Evolutionary conservation across 495 filamentous ascomycete genomes (phyloP).

Genomic region (Talaromyces stipitatus): DNA sequence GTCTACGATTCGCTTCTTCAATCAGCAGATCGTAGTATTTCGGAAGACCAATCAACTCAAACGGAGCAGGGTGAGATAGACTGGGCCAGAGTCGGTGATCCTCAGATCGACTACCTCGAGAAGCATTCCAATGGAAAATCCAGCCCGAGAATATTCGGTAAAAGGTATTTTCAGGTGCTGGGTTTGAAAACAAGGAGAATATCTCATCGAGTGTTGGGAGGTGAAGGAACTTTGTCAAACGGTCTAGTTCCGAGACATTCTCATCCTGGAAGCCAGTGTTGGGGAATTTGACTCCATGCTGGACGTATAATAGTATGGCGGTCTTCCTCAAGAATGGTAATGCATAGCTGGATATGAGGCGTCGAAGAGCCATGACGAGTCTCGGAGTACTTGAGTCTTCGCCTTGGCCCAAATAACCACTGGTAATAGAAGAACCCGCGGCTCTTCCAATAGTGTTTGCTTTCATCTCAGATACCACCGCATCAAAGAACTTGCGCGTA

Average conservation of each 20-base stretch:
- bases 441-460: slow-evolving; percentile 36
- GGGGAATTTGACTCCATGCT: slow-evolving; percentile 82
- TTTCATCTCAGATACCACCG: slow-evolving; percentile 34
- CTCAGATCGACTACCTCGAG: slow-evolving; percentile 33
- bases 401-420: slow-evolving; percentile 37
- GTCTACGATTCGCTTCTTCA: slow-evolving; percentile 77
- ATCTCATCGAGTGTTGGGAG: slow-evolving; percentile 77
- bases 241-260: slow-evolving; percentile 69
- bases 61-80: slow-evolving; percentile 80
- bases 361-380: slow-evolving; percentile 38
- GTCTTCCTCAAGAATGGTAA: slow-evolving; percentile 85
- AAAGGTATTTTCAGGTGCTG: slow-evolving; percentile 26
- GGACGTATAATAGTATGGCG: slow-evolving; percentile 75
- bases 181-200: slow-evolving; percentile 42
- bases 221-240: slow-evolving; percentile 65
- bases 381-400: slow-evolving; percentile 31
- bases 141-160: slow-evolving; percentile 63
- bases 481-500: slow-evolving; percentile 34
- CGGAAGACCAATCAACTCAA: slow-evolving; percentile 87
- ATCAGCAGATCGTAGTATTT: slow-evolving; percentile 89
- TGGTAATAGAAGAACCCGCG: slow-evolving; percentile 32
- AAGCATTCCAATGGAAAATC: slow-evolving; percentile 59
- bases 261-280: slow-evolving; percentile 57
- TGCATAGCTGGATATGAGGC: slow-evolving; percentile 67
- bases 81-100: slow-evolving; percentile 37